Base-by-base conservation (phyloP, 352 stramenopile genomes). In the Globisporangium mamillatum region DNA sequence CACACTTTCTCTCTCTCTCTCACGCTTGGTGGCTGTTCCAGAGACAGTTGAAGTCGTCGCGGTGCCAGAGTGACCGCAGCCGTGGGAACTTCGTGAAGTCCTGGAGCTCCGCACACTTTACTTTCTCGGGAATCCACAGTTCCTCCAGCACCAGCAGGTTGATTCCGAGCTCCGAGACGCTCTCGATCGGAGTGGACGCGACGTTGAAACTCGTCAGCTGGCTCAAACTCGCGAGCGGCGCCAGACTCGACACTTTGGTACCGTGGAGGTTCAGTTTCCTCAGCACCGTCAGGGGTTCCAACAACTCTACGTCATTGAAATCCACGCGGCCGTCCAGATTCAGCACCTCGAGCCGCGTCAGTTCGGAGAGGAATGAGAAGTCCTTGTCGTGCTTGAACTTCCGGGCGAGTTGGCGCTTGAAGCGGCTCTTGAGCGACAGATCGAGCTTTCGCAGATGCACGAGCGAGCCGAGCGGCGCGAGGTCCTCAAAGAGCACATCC, bases 1-100 rank as follows among this genome's bases (percentile, higher is more conserved):
- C 22, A 20, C 46, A 32, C 22, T 24, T 24, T 24, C 22, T 24
- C 22, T 24, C 10, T 6, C 18, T 25, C 29, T 34, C 48, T 59
- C 53, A 59, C 1, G 14, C 22, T n/a, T 74, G 75, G 69, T 89
- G 81, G 66, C 79, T 75, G 55, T 73, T 89, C 80, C 78, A 88
- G 6, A 90, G 75, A 46, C 80, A 90, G 63, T 86, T 90, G 77
- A 84, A 88, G 56, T 80, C 75, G 41, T 90, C 75, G 18, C 80
- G 72, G 50, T 90, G 82, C 82, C 82, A 90, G 64, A 90, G 81
- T 20, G 75, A 63, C 22, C 75, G 73, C 18, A 90, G 73, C 27
- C 67, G 59, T 20, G 78, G 80, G 69, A 88, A 89, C 52, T 71
- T 74, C 32, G 27, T 69, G n/a, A 69, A 16, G 54, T 79, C 69